phyloP scores from a whole-genome alignment of 2,329 filamentous ascomycete species.

The Hypoxylon sp. region DNA sequence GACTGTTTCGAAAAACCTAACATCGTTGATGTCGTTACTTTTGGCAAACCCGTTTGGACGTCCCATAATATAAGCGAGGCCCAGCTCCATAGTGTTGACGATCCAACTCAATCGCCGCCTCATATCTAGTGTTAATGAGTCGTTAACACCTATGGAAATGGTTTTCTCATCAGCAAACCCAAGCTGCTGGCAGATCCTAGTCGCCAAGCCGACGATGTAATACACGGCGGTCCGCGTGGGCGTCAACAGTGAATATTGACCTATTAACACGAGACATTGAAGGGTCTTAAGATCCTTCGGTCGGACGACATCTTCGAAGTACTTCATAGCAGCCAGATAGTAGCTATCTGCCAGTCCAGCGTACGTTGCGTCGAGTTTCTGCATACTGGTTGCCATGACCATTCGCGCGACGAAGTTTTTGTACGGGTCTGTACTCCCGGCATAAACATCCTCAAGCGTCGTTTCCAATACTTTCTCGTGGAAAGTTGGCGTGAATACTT shows the following conservation, averaged over 20 bases:
- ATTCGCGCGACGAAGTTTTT: conserved; percentile 91
- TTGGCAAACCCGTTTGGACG: conserved; percentile 89
- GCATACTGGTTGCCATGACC: conserved; percentile 94
- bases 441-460: conserved; percentile 86
- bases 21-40: conserved; percentile 84
- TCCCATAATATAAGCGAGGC: conserved; percentile 88
- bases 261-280: conserved; percentile 89
- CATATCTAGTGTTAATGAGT: conserved; percentile 88
- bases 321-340: conserved; percentile 89
- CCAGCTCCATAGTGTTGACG: conserved; percentile 88
- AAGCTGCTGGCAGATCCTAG: conserved; percentile 89
- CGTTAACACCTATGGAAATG: conserved; percentile 75
- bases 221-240: conserved; percentile 94
- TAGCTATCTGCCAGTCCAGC: conserved; percentile 96
- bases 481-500: conserved; percentile 88
- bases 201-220: conserved; percentile 90
- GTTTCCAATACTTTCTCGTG: conserved; percentile 85
- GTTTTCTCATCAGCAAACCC: conserved; percentile 92
- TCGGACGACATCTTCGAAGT: conserved; percentile 84
- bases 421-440: conserved; percentile 81
- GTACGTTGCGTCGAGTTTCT: conserved; percentile 90
- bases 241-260: conserved; percentile 91
- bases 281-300: conserved; percentile 92
- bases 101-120: conserved; percentile 90
- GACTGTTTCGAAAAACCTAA: conserved; percentile 85